Conservation (phyloP, 176 grass and related monocot species). For the Juncus effusus region DNA sequence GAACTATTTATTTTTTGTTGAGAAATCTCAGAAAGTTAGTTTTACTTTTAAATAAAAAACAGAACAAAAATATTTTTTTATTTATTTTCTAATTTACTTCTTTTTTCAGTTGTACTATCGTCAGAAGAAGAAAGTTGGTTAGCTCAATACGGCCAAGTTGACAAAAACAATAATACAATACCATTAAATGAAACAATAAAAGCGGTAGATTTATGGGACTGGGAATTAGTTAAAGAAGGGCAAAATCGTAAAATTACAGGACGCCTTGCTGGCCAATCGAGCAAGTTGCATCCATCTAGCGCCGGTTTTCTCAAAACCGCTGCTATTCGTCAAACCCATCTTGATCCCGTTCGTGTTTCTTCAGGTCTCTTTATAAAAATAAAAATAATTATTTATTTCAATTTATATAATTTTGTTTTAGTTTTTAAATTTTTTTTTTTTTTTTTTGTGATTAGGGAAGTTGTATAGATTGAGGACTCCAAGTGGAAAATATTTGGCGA, state of each 20-base stretch:
- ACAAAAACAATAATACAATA: conserved; percentile 15
- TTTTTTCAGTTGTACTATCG: conserved; percentile 36
- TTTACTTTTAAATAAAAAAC: too few species aligned
- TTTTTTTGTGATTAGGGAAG: conserved; percentile 42
- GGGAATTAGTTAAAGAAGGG: conserved; percentile 51
- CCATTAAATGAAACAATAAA: conserved; percentile 34
- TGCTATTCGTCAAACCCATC: conserved; percentile 54
- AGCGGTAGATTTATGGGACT: conserved; percentile 74
- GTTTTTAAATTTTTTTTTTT: neutral
- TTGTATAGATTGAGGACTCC: conserved; percentile 78
- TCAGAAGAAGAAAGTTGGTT: conserved; percentile 80
- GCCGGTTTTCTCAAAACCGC: conserved; percentile 63
- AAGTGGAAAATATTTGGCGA: conserved; percentile 58
- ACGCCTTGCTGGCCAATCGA: conserved; percentile 49
- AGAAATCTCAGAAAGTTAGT: conserved; percentile 28
- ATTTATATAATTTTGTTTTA: neutral
- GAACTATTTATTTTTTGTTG: too few species aligned
- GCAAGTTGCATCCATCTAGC: conserved; percentile 74
- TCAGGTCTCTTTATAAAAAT: conserved; percentile 46
- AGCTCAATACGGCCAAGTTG: conserved; percentile 80
- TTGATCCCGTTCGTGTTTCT: conserved; percentile 76
- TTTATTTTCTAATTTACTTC: conserved; percentile 1
- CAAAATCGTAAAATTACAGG: conserved; percentile 35
- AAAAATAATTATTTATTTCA: neutral
- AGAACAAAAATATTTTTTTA: neutral